Base-by-base conservation (phyloP, 192 early-diverging fungal genomes). In the Chytriomyces sp. region DNA sequence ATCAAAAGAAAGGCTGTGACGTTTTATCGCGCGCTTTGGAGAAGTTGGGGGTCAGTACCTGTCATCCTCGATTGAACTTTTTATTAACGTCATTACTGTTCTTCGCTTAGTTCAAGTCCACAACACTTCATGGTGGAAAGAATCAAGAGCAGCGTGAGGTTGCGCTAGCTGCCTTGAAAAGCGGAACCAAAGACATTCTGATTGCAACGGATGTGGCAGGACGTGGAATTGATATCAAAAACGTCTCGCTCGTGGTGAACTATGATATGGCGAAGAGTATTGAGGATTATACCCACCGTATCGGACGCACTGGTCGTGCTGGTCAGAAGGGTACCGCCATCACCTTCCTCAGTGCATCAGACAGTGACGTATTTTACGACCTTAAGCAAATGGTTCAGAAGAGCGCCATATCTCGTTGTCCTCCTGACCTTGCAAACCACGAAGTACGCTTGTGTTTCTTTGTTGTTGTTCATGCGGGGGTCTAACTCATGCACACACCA, bases 161-260 rank as follows among this genome's bases (percentile, higher is more conserved):
- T 41, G 84, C 93, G 32, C 80, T 99, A 37, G 87, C 87, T 0
- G 86, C 91, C 60, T 81, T 99, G 52, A 95, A 93, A 72, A 85
- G 75, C 64, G 93, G 95, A 22, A 78, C 85, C 26, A 92, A 88
- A 41, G 93, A 93, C 57, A 87, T 99, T 37, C 79, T 99, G 59
- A 93, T 99, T 54, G 98, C 98, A 10, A 99, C 96, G 0, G 96
- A 99, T 82, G 98, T 99, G 22, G 98, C 96, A 39, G 95, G 95
- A 39, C 94, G 98, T 79, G 98, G 98, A 86, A 96, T 99, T 75
- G 98, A 99, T 82, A 88, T 99, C 70, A 68, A 68, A 31, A n/a
- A n/a, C n/a, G 87, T 96, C 70, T 94, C 93, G 3, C 77, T 98
- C 55, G 98, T 99, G 4, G 77, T 99, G 52, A 99, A 99, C 78